These are phyloP conservation scores for Rosa multiflora DNA, from an alignment of 306 rosid species.

Conservation along the genomic window DNA sequence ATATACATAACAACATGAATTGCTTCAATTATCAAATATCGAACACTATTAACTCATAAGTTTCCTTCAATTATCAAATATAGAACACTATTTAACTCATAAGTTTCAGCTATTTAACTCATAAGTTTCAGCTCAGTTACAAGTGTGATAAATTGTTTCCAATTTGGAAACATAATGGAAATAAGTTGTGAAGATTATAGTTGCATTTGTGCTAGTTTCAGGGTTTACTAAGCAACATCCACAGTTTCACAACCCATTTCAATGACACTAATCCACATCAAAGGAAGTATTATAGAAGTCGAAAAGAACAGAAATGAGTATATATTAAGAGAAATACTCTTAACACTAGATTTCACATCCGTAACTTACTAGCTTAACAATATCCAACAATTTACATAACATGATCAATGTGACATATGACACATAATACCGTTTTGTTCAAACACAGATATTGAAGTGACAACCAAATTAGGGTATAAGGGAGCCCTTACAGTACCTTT, in stretches of 20 bases:
- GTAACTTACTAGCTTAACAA: neutral
- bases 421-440: neutral
- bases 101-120: too few relatives aligned
- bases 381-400: neutral
- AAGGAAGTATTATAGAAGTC: neutral
- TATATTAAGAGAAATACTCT: neutral
- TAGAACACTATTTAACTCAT: too few relatives aligned
- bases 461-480: too few relatives aligned
- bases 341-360: neutral
- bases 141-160: too few relatives aligned
- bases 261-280: neutral
- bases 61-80: neutral
- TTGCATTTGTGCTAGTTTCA: neutral
- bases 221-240: neutral
- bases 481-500: constrained; percentile 12
- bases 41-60: neutral
- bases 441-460: neutral
- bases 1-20: neutral
- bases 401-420: neutral
- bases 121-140: too few relatives aligned
- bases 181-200: neutral
- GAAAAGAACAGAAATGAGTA: neutral
- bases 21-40: neutral
- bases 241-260: neutral
- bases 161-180: neutral